Base-by-base conservation (phyloP, 2,329 filamentous ascomycete species). In the Gliomastix tumulicola region DNA sequence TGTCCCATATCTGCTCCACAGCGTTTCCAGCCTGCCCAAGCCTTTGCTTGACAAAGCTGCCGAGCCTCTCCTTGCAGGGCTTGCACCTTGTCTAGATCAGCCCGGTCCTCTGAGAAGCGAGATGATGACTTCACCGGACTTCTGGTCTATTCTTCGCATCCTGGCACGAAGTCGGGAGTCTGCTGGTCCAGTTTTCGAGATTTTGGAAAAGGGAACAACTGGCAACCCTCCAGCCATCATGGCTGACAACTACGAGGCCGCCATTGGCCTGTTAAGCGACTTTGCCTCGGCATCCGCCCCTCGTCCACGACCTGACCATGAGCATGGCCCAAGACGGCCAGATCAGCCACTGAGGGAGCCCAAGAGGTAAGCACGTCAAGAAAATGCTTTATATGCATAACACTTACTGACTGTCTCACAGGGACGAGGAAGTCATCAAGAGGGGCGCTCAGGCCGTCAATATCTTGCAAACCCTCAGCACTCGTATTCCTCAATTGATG, bases 111-210 rank as follows among this genome's bases (percentile, higher is more conserved):
- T 98, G 20, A 80, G 87, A 39, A 95, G 86, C 47, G 90, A 97
- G 62, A 85, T 97, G 47, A 94, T 94, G 62, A 90, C 87, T 12
- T 97, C 90, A 15, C 92, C 92, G 0, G 92, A 98, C 54, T 97
- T 98, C 59, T 98, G 92, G 92, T 83, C 84, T 6, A 85, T 96
- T 12, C 68, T 98, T 36, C 82, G 88, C 42, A 76, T 79, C 21
- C 66, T 98, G 15, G 79, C 86, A 32, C 68, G 71, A 18, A 75
- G 82, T 42, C 64, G 77, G 4, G 81, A 86, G 36, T 82, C 84
- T 19, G 84, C 88, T 3, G 71, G 81, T 1, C 71, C 82, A 13
- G 88, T 94, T 0, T 97, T 97, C 56, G 79, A 84, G 37, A 84
- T 97, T n/a, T 69, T 96, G 1, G 84, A 92, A 52, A 79, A 76